Evolutionary conservation across 1,284 basidiomycete species (phyloP).

Genomic region (Irpex sp.): DNA sequence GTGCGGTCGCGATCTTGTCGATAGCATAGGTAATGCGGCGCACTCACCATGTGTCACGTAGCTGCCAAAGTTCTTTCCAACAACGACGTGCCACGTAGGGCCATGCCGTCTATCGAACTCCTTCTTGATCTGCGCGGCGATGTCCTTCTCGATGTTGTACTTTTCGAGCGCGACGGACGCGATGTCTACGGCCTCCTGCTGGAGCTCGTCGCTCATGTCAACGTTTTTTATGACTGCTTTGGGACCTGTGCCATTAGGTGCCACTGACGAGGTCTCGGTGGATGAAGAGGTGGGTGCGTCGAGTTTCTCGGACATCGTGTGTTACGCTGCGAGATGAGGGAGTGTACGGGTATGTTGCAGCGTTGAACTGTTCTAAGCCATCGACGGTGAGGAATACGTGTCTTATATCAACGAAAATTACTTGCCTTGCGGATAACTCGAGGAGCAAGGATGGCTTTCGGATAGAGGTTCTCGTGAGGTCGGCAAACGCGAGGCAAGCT

Average conservation of each 20-base stretch:
- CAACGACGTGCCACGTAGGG: conserved; percentile 97
- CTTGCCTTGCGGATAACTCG: not conserved
- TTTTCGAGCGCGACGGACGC: conserved; percentile 84
- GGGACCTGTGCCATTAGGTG: conserved; percentile 37
- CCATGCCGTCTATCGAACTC: conserved; percentile 92
- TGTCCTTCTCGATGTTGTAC: conserved; percentile 95
- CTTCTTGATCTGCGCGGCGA: conserved; percentile 97
- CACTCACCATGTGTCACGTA: conserved; percentile 93
- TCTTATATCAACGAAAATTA: not conserved
- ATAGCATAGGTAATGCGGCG: not conserved
- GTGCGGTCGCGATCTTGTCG: not conserved
- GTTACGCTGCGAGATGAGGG: not conserved
- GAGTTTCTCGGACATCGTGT: conserved; percentile 59
- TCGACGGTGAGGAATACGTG: not conserved
- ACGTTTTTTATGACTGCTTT: conserved; percentile 96
- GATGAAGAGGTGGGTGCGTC: conserved; percentile 54
- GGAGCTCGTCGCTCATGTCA: conserved; percentile 97
- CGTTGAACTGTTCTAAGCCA: not conserved
- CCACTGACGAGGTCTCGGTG: conserved; percentile 43
- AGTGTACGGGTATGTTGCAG: not conserved
- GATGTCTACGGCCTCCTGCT: conserved; percentile 88
- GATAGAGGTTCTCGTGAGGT: not conserved
- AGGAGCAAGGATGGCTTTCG: not conserved
- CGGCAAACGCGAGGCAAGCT: not conserved
- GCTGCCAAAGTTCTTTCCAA: conserved; percentile 97